Base-by-base conservation (phyloP, 495 filamentous ascomycete species). In the Aspergillus biplanus region DNA sequence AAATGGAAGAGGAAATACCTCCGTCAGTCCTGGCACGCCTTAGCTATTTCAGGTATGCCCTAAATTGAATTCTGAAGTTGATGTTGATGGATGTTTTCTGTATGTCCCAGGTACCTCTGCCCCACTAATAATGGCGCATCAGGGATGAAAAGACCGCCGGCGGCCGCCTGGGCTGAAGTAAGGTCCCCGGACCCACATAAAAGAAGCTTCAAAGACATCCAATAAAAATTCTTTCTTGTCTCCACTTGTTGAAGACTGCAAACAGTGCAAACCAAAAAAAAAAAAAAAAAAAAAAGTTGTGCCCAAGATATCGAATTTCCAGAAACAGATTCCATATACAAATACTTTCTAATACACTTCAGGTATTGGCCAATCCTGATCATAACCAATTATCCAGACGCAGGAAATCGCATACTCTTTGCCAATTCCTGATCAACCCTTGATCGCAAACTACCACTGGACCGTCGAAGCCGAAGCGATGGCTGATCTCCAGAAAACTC, bases 401-500 rank as follows among this genome's bases (percentile, higher is more conserved):
- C 21, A 27, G 21, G 21, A 27, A 27, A 27, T 27, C 2, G 21
- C 21, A 27, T 27, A 2, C 21, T 27, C 21, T 27, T 27, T 27
- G 21, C 21, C 21, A 27, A 27, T 27, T 44, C 0, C n/a, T 4
- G 34, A 33, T 12, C 18, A 52, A 58, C 44, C 21, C 47, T 48
- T 53, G 21, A 56, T 50, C 44, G 44, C 59, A 33, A 56, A 35
- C 33, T 18, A 6, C 32, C 56, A 58, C 39, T 7, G 33, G 39
- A 15, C 7, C 34, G 34, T 21, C 16, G 6, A 21, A 44, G 52
- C 37, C 52, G 50, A 55, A 63, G 50, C 46, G 48, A 86, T 84
- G 83, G 67, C 76, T 53, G 78, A 86, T 63, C 73, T 83, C 33
- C 79, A 84, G 65, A 83, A 86, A 61, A 88, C 85, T 59, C 87